These are phyloP conservation scores for Suhomyces guaymorum DNA, from an alignment of 1,139 yeast genomes.

Conservation along the genomic window DNA sequence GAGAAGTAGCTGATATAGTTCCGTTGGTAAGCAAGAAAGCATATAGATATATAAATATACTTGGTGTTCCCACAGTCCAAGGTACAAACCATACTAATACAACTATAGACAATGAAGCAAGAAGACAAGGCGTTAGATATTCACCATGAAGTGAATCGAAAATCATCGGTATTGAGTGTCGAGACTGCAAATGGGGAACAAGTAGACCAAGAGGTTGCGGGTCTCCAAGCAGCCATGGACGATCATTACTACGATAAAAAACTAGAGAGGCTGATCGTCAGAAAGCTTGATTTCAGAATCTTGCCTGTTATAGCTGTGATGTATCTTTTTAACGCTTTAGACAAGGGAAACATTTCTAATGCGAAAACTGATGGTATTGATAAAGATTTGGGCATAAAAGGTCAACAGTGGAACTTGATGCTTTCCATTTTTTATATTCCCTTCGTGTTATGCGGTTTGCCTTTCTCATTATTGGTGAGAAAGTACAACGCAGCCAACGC, in stretches of 20 bases:
- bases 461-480: slow-evolving; percentile 22
- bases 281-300: slow-evolving; percentile 37
- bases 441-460: slow-evolving; percentile 24
- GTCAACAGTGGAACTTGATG: slow-evolving; percentile 26
- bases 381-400: slow-evolving; percentile 20
- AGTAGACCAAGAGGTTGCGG: background rate
- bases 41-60: too few relatives aligned
- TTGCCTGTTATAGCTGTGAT: slow-evolving; percentile 29
- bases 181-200: slow-evolving; percentile 3
- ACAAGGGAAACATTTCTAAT: slow-evolving; percentile 25
- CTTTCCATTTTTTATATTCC: slow-evolving; percentile 26
- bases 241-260: slow-evolving; percentile 17
- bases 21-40: too few relatives aligned
- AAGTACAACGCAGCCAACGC: slow-evolving; percentile 24
- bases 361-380: slow-evolving; percentile 27
- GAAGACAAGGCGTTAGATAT: slow-evolving; percentile 5
- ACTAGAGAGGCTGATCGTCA: slow-evolving; percentile 28
- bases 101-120: background rate
- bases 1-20: too few relatives aligned
- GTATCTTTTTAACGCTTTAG: slow-evolving; percentile 33
- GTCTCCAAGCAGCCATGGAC: slow-evolving; percentile 1
- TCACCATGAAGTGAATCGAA: slow-evolving; percentile 10
- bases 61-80: too few relatives aligned
- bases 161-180: slow-evolving; percentile 10
- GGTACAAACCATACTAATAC: background rate